phyloP scores from a whole-genome alignment of 306 rosid genomes.

The Acacia confusa region DNA sequence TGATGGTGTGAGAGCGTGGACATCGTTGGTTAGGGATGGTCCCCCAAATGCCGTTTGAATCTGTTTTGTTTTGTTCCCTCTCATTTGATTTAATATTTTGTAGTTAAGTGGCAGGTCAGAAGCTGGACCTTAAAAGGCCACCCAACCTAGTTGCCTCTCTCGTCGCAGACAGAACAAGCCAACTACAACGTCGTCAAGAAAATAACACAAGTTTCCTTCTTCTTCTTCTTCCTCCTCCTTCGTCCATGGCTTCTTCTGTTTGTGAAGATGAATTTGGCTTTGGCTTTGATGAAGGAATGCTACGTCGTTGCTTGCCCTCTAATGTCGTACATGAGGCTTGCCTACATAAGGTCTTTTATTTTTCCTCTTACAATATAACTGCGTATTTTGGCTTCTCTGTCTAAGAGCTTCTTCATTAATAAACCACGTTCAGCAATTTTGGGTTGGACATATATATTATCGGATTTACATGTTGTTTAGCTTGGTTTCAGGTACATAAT shows the following conservation, averaged over 20 bases:
- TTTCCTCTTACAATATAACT: neutral
- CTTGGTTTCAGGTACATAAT: conserved; percentile 29
- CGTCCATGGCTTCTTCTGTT: conserved; percentile 47
- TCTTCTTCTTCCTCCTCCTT: neutral
- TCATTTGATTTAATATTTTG: conserved; percentile 32
- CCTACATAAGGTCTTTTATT: conserved; percentile 40
- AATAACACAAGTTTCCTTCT: neutral
- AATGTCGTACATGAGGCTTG: conserved; percentile 52
- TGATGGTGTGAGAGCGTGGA: neutral
- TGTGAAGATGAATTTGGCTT: conserved; percentile 47
- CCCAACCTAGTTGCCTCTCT: neutral
- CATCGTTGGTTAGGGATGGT: neutral
- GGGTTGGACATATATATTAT: neutral
- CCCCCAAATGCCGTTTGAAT: neutral
- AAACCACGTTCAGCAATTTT: neutral
- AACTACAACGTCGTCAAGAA: conserved; percentile 16
- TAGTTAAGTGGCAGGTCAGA: conserved; percentile 66
- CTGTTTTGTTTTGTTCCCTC: neutral
- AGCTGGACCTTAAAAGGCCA: conserved; percentile 55
- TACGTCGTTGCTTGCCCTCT: conserved; percentile 58
- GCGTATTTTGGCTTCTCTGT: no score
- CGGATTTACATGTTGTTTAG: neutral
- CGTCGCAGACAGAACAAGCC: conserved; percentile 27
- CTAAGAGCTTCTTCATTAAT: neutral
- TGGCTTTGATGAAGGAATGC: conserved; percentile 62